Conservation (phyloP, 2,329 filamentous ascomycete species). For the Talaromyces sp. region DNA sequence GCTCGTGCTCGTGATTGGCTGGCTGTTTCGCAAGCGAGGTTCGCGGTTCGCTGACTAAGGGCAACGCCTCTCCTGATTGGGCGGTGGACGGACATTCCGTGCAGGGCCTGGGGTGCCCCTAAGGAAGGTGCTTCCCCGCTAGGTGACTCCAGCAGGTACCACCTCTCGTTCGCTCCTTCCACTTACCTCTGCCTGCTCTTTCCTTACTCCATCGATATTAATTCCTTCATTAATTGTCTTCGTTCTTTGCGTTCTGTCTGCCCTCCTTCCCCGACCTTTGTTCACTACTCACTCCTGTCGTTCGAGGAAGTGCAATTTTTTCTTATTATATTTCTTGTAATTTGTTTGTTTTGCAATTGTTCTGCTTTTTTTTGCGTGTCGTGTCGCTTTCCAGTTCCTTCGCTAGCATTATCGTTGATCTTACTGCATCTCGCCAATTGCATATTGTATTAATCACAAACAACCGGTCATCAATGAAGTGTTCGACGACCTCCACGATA, state of each 20-base stretch:
- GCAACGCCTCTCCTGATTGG: neutral
- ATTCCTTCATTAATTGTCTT: neutral
- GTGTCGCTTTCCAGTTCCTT: neutral
- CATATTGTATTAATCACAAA: constrained; percentile 25
- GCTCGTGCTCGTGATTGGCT: neutral
- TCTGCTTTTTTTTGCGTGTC: neutral
- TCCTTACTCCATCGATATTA: constrained; percentile 5
- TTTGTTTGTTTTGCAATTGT: neutral
- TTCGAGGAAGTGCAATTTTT: neutral
- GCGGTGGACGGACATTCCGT: neutral
- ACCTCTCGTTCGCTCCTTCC: constrained; percentile 1
- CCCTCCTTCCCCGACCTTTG: neutral
- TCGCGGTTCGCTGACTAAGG: neutral
- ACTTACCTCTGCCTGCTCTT: neutral
- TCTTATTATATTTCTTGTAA: neutral
- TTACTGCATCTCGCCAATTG: neutral
- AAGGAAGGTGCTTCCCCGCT: neutral
- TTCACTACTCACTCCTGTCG: neutral
- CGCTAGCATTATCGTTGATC: neutral
- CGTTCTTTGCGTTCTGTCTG: neutral
- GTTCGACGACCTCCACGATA: neutral
- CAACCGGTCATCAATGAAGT: constrained; percentile 31
- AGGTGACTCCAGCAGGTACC: neutral
- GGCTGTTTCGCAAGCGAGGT: neutral
- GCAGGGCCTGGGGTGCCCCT: neutral